These are phyloP conservation scores for Calonectria pauciramosa DNA, from an alignment of 2,329 filamentous ascomycete genomes.

Conservation along the genomic window DNA sequence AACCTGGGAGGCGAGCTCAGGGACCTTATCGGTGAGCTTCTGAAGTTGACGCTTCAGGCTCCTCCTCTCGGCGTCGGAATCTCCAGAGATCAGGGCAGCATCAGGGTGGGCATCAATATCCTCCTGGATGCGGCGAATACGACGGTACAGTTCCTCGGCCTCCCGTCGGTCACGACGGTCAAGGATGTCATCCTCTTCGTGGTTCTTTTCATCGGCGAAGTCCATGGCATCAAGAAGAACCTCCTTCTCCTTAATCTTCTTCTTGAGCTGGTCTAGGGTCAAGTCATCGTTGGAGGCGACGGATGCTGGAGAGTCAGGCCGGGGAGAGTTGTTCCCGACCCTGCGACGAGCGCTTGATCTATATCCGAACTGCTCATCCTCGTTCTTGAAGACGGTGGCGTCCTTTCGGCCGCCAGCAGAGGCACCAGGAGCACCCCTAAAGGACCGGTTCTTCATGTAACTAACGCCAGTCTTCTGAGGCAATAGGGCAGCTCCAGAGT, in stretches of 20 bases:
- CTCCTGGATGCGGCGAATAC: constrained; percentile 91
- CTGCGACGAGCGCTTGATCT: constrained; percentile 93
- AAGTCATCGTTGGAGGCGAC: constrained; percentile 83
- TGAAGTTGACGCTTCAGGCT: constrained; percentile 91
- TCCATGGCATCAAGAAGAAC: constrained; percentile 96
- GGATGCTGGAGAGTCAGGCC: constrained; percentile 81
- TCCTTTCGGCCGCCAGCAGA: constrained; percentile 82
- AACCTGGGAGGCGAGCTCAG: constrained; percentile 92
- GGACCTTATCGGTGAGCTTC: constrained; percentile 88
- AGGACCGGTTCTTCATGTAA: constrained; percentile 96
- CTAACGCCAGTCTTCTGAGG: constrained; percentile 98
- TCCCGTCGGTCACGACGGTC: constrained; percentile 92
- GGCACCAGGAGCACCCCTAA: constrained; percentile 75
- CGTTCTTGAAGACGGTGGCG: constrained; percentile 96
- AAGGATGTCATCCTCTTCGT: constrained; percentile 91
- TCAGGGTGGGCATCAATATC: constrained; percentile 95
- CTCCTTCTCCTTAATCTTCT: constrained; percentile 95
- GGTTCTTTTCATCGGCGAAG: constrained; percentile 90
- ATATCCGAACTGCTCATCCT: constrained; percentile 93
- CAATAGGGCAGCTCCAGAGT: constrained; percentile 88
- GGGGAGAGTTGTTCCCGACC: constrained; percentile 84
- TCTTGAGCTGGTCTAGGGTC: constrained; percentile 87
- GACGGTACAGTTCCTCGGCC: constrained; percentile 92
- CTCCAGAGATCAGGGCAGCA: constrained; percentile 74
- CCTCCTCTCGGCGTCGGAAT: constrained; percentile 90